Evolutionary conservation across 2,329 filamentous ascomycete genomes (phyloP).

Genomic region (Monilinia vaccinii-corymbosi): DNA sequence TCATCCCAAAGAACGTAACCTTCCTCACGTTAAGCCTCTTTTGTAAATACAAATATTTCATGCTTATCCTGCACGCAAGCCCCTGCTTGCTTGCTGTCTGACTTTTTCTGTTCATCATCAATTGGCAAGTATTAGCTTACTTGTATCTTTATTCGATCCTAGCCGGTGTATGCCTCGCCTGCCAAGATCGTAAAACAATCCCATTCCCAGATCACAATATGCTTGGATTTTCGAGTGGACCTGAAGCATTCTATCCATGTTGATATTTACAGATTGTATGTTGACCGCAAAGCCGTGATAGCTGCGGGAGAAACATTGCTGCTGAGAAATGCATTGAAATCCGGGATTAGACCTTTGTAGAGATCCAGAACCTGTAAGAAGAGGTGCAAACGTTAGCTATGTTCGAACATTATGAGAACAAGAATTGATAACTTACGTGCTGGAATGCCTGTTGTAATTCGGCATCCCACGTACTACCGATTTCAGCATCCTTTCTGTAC

Average conservation of each 20-base stretch:
- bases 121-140: not conserved
- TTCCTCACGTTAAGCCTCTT: not conserved
- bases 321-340: constrained; percentile 42
- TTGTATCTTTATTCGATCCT: not conserved
- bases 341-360: constrained; percentile 45
- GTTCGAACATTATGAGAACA: not conserved
- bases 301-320: constrained; percentile 19
- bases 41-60: constrained; percentile 9
- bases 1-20: not conserved
- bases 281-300: constrained; percentile 21
- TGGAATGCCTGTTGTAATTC: constrained; percentile 28
- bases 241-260: not conserved
- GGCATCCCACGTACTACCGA: constrained; percentile 28
- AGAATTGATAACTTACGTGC: constrained; percentile 13
- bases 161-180: not conserved
- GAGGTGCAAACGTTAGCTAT: constrained; percentile 16
- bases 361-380: constrained; percentile 37
- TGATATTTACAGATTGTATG: constrained; percentile 29
- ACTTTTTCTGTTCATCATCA: not conserved
- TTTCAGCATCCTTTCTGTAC: constrained; percentile 55
- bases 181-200: not conserved
- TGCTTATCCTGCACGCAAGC: not conserved
- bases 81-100: not conserved
- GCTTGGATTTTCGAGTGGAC: not conserved
- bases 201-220: not conserved